Conservation (phyloP, 2,329 filamentous ascomycete genomes). For the Pyrenochaeta sp. region DNA sequence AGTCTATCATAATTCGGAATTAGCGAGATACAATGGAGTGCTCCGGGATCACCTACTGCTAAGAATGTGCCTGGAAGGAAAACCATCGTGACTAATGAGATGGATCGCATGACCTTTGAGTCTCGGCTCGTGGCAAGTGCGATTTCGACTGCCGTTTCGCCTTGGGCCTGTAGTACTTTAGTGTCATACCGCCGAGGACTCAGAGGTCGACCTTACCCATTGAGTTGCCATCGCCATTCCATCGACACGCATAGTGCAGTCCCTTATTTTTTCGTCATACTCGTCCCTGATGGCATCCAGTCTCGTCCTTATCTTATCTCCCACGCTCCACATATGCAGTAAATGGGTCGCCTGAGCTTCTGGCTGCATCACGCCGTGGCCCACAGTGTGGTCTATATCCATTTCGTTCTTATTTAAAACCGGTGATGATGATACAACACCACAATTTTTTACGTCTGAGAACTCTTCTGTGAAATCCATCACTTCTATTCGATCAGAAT, state of each 20-base stretch:
- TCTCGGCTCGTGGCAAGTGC: slow-evolving; percentile 25
- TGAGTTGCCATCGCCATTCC: slow-evolving; percentile 38
- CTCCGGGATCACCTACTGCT: slow-evolving; percentile 1
- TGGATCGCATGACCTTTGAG: slow-evolving; percentile 29
- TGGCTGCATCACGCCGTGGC: background rate
- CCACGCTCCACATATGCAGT: slow-evolving; percentile 1
- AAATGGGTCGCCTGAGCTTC: background rate
- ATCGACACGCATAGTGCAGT: slow-evolving; percentile 32
- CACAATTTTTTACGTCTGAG: too few relatives aligned
- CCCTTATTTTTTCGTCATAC: slow-evolving; percentile 31
- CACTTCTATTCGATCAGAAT: background rate
- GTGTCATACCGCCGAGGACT: too few relatives aligned
- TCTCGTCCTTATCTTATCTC: slow-evolving; percentile 18
- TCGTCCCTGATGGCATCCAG: slow-evolving; percentile 22
- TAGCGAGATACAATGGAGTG: background rate
- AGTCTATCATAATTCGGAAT: slow-evolving; percentile 6
- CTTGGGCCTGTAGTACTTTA: slow-evolving; percentile 4
- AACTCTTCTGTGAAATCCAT: background rate
- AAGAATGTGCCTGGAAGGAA: slow-evolving; percentile 36
- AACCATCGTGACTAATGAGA: slow-evolving; percentile 33
- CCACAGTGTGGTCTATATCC: background rate
- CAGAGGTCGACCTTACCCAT: slow-evolving; percentile 17
- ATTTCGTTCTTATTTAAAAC: background rate
- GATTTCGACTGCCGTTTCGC: slow-evolving; percentile 30
- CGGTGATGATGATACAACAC: too few relatives aligned